Base-by-base conservation (phyloP, 2,329 filamentous ascomycete species). In the Acrocalymma vagum region DNA sequence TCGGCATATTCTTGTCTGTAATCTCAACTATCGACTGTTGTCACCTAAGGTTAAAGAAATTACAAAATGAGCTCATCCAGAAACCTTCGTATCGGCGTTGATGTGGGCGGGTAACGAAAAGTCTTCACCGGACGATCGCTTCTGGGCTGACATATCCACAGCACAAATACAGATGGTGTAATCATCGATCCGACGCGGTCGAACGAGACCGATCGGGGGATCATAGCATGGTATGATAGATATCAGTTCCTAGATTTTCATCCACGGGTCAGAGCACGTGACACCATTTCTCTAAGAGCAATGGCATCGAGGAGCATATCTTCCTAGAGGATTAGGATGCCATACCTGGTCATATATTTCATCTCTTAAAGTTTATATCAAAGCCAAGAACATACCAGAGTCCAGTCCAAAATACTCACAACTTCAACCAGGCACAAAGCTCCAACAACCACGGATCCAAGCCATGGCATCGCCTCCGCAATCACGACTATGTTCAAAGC, bases 1-100 rank as follows among this genome's bases (percentile, higher is more conserved):
- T 20, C 14, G 10, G 9, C 16, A 20, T 13, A 7, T 8, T 14
- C 26, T 14, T 14, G 8, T 14, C 7, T 7, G 8, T 29, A 14
- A 29, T 29, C 26, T 29, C 11, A n/a, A 14, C 26, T 29, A 13
- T 14, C 26, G 14, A 27, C 24, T 13, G 21, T 10, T 16, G 22
- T 6, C 26, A 23, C 7, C 25, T 24, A 15, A 14, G 10, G 32
- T 20, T 6, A 39, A 35, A 27, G 15, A 6, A 28, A 18, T 29
- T 21, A 20, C 5, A 21, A 34, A n/a, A 60, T 59, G 55, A 15
- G 32, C 21, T 25, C 29, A 4, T 38, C 27, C 6, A 55, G 44
- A 29, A 62, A 59, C 15, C 44, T 74, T 31, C 65, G 72, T 23
- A 72, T 76, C 31, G 72, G 72, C 25, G 72, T 75, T 5, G 72